Base-by-base conservation (phyloP, 2,329 filamentous ascomycete genomes). In the Geoglossum cookeanum region DNA sequence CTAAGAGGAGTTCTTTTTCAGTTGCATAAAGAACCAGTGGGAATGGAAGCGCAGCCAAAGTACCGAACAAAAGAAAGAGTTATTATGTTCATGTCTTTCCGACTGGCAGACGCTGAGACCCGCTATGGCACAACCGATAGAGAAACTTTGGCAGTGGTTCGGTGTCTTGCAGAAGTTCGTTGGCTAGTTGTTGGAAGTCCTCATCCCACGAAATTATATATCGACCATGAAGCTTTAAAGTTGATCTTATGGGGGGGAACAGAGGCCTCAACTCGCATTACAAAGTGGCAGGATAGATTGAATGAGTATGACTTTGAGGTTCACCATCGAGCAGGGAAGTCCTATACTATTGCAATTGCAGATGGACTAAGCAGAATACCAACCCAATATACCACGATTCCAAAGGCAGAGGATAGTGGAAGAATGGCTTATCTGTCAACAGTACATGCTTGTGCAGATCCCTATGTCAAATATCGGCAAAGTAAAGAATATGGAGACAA, bases 1-100 rank as follows among this genome's bases (percentile, higher is more conserved):
- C 6, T 45, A 55, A 32, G 3, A 4, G 22, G 33, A 22, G 32
- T 37, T 52, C 22, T 55, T 4, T 55, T 55, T 15, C 39, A 55
- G 22, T 45, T 52, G 33, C 13, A 17, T 17, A 35, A 53, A 1
- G 8, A 6, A 4, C 22, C 37, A 13, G 13, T 9, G 17, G 54
- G 54, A 53, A 55, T 35, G 15, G 32, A 37, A 53, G 54, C 37
- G 2, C 8, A 5, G 3, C 3, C 32, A 6, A 5, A 8, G 53
- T 29, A 55, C 53, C 9, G 7, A 51, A 15, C 15, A 11, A 45
- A 53, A 8, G 37, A 37, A 4, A 4, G 22, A 7, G 17, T 55
- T 39, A 55, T 44, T 27, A 55, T 55, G 33, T 55, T 55, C 29
- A 39, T 55, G 9, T 55, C 39, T 1, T 55, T 55, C 22, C 54